Base-by-base conservation (phyloP, 169 alveolate genomes). In the Pseudocohnilembus persalinus region DNA sequence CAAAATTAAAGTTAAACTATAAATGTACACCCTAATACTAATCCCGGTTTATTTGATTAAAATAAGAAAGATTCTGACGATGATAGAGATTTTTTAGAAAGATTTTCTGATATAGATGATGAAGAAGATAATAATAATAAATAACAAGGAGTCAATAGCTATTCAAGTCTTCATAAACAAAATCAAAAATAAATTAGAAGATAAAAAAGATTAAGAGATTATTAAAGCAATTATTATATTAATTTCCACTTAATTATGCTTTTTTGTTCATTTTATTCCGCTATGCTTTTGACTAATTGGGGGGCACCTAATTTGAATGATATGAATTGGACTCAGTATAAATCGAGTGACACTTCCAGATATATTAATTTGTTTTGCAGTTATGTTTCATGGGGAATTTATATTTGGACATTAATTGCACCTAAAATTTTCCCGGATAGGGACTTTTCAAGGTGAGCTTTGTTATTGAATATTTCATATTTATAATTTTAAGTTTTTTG, bases 401-500 rank as follows among this genome's bases (percentile, higher is more conserved):
- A 77, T 34, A 34, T 77, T 33, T 77, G 82, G 82, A 77, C 82
- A 1, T 27, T 77, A 32, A 26, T 77, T 0, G 82, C 82, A 1
- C 82, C 82, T 77, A 28, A 24, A 26, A 27, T 77, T 1, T 77
- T 77, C 82, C 82, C 82, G 4, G 82, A 77, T 27, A 77, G 82
- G n/a, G 31, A 31, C 28, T 77, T 77, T 33, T 31, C 73, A 75
- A 27, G 0, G 11, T n/a, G n/a, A n/a, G n/a, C n/a, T n/a, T n/a
- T n/a, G n/a, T n/a, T n/a, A n/a, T n/a, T n/a, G n/a, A n/a, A n/a
- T n/a, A n/a, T n/a, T n/a, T n/a, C n/a, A n/a, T n/a, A n/a, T n/a
- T n/a, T n/a, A n/a, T n/a, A n/a, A n/a, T n/a, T n/a, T n/a, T n/a
- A n/a, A n/a, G n/a, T n/a, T n/a, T n/a, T n/a, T n/a, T n/a, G n/a